Percentiles rank a stretch among this genome's conserved stretches.
phyloP scores from a whole-genome alignment of 2,329 filamentous ascomycete genomes.

The Colletotrichum destructivum region DNA sequence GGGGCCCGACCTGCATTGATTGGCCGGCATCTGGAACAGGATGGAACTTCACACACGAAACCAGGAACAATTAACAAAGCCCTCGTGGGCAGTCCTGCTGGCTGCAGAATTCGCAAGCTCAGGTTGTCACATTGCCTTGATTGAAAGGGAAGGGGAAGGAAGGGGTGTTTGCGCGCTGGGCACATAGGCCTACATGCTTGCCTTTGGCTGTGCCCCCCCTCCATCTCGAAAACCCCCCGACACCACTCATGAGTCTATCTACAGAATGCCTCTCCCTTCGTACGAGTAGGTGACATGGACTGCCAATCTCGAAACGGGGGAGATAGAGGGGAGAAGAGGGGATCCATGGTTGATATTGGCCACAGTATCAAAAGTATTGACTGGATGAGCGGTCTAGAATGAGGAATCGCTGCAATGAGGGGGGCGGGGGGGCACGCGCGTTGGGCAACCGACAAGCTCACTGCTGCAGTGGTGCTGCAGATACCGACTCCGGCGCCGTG shows the following conservation, averaged over 20 bases:
- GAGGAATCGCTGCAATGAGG: neutral
- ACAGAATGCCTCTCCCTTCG: slow-evolving; percentile 12
- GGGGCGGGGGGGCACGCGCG: neutral
- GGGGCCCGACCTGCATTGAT: slow-evolving; percentile 33
- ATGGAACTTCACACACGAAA: slow-evolving; percentile 43
- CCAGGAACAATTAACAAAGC: slow-evolving; percentile 35
- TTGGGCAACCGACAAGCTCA: neutral
- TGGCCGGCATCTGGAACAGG: slow-evolving; percentile 41
- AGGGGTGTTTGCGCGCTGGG: neutral
- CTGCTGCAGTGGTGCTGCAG: neutral
- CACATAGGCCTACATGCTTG: neutral
- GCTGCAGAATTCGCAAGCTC: neutral
- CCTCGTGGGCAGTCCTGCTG: slow-evolving; percentile 10
- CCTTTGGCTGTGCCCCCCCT: neutral
- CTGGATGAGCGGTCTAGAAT: slow-evolving; percentile 37
- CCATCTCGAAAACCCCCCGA: neutral
- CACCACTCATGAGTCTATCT: neutral
- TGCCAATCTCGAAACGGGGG: slow-evolving; percentile 28
- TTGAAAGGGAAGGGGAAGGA: neutral
- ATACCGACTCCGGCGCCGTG: neutral
- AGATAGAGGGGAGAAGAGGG: neutral
- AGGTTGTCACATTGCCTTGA: neutral
- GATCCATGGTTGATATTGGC: slow-evolving; percentile 20
- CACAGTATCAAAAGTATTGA: neutral
- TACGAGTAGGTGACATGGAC: slow-evolving; percentile 7